These are phyloP conservation scores for Heteromeles arbutifolia DNA, from an alignment of 306 rosid species.

Conservation along the genomic window DNA sequence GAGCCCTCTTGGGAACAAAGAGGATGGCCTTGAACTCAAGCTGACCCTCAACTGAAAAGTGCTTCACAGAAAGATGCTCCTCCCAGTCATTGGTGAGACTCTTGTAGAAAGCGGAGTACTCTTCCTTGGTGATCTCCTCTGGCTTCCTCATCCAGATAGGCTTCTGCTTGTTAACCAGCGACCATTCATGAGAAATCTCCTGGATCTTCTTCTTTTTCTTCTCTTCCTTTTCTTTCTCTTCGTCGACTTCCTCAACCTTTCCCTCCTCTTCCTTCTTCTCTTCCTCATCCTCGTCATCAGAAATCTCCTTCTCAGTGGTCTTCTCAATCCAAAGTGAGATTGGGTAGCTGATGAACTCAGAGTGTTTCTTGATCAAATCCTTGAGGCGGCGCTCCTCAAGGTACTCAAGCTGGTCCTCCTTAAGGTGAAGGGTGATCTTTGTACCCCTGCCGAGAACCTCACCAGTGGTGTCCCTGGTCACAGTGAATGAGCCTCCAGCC, in stretches of 20 bases:
- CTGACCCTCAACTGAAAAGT: conserved; percentile 97
- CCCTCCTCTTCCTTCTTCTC: conserved; percentile 95
- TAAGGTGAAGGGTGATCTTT: conserved; percentile 61
- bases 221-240: conserved; percentile 80
- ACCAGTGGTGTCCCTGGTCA: conserved; percentile 74
- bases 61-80: conserved; percentile 85
- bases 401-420: conserved; percentile 96
- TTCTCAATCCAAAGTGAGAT: conserved; percentile 92
- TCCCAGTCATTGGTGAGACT: conserved; percentile 97
- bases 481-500: conserved; percentile 92
- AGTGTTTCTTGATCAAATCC: conserved; percentile 90
- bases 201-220: conserved; percentile 83
- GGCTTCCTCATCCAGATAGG: conserved; percentile 99
- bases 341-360: conserved; percentile 95
- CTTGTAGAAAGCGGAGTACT: conserved; percentile 87
- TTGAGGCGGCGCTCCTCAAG: conserved; percentile 84
- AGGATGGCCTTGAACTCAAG: conserved; percentile 88
- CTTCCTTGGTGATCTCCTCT: conserved; percentile 79
- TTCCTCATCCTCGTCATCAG: conserved; percentile 91
- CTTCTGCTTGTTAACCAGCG: conserved; percentile 88
- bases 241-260: conserved; percentile 80
- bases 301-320: conserved; percentile 83
- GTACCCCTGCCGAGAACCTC: conserved; percentile 87
- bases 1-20: conserved; percentile 92
- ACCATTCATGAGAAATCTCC: conserved; percentile 90